Evolutionary conservation across 75 land plant genomes (phyloP).

Genomic region (Pseudotsuga menziesii): DNA sequence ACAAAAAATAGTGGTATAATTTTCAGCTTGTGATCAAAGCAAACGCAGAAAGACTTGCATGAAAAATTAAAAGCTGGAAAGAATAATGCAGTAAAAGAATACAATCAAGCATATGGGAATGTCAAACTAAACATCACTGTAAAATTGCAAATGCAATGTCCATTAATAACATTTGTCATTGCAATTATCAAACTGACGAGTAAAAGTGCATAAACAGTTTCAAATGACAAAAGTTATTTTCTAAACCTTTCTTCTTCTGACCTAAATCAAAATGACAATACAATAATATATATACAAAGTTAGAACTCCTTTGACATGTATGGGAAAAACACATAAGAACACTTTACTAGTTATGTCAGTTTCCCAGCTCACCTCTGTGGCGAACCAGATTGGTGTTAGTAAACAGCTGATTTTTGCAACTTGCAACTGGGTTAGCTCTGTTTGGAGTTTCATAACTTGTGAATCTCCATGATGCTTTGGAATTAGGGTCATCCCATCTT

Average conservation of each 20-base stretch:
- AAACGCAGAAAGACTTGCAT: too few relatives aligned
- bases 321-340: not conserved
- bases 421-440: conserved; percentile 19
- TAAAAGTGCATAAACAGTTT: not conserved
- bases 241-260: not conserved
- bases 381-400: conserved; percentile 44
- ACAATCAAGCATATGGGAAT: too few relatives aligned
- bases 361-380: conserved; percentile 37
- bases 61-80: too few relatives aligned
- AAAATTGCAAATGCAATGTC: too few relatives aligned
- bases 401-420: conserved; percentile 30
- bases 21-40: too few relatives aligned
- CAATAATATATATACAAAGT: not conserved
- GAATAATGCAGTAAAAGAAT: too few relatives aligned
- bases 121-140: too few relatives aligned
- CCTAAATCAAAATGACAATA: not conserved
- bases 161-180: not conserved
- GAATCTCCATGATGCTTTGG: conserved; percentile 3
- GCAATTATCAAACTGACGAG: not conserved
- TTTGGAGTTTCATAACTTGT: not conserved
- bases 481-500: conserved; percentile 6
- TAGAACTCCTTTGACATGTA: not conserved
- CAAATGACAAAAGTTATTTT: not conserved
- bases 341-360: not conserved
- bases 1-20: too few relatives aligned